Base-by-base conservation (phyloP, 305 asterid species). In the Solanum aculeatissimum region DNA sequence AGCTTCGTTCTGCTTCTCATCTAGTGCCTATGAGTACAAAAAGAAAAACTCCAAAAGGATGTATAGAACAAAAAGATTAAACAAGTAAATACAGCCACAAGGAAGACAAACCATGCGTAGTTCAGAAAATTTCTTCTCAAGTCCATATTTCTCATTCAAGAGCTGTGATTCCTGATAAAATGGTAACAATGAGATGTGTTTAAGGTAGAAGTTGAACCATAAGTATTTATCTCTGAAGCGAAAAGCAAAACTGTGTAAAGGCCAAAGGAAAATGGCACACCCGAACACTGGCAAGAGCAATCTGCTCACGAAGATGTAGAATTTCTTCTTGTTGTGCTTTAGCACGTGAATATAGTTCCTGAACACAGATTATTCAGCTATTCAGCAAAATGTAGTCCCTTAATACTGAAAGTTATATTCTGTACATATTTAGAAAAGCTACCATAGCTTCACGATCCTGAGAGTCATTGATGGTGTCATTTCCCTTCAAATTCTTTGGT, bases 1-100 rank as follows among this genome's bases (percentile, higher is more conserved):
- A 84, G 95, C 95, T 90, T 97, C 98, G 84, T 85, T 93, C 88
- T 97, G 98, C 90, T 94, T 95, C 88, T 95, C 98, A 91, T 97
- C 99, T 72, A 97, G 87, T 80, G 98, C 99, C 99, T 97, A 86
- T 60, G 87, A 85, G 84, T 68, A 83, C 80, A 85, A 85, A 83
- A 81, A 18, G 32, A 83, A 25, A 74, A 70, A 69, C 55, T 83
- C 57, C 77, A 49, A 29, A 55, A 85, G 23, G 53, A 78, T 79
- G 68, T 54, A 53, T 18, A 53, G 68, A 79, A 79, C 32, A 19
- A 32, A 54, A 53, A 54, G 11, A 54, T 53, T 54, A 79, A 79
- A 54, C 83, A 53, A 54, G 83, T 79, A 79, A 32, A 32, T 54
- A 54, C 68, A 79, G 51, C 32, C 49, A 78, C 45, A 83, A 85